A percentile compares a stretch with the other conserved stretches of the same genome.
These are phyloP conservation scores for Phylloporus sp. DNA, from an alignment of 1,284 basidiomycete genomes.

Conservation along the genomic window DNA sequence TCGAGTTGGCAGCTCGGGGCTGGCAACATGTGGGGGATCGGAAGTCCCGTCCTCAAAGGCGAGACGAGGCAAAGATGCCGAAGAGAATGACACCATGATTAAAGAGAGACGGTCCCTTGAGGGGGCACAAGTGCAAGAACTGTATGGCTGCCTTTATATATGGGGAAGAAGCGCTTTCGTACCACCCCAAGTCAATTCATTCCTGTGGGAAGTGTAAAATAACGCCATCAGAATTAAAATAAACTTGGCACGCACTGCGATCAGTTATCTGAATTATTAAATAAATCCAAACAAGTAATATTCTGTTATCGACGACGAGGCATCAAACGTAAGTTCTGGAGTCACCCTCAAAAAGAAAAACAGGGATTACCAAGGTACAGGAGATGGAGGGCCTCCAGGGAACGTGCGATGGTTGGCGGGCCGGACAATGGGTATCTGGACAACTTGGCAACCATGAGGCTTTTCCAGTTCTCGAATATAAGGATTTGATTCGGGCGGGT, in stretches of 20 bases:
- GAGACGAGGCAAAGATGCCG: background rate
- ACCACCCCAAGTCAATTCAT: background rate
- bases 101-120: background rate
- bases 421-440: background rate
- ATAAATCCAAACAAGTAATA: background rate
- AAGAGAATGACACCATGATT: constrained; percentile 1
- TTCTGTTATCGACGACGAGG: background rate
- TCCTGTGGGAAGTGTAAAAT: background rate
- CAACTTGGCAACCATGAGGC: background rate
- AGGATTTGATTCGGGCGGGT: background rate
- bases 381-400: background rate
- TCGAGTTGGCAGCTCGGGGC: background rate
- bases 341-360: background rate
- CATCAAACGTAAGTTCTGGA: background rate
- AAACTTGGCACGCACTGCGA: background rate
- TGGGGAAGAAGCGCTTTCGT: background rate
- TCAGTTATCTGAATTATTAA: background rate
- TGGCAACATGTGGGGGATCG: background rate
- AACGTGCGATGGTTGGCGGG: background rate
- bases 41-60: background rate
- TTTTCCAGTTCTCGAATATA: background rate
- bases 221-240: background rate
- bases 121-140: background rate
- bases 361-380: background rate
- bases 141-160: background rate